Percentiles rank a stretch among this genome's conserved stretches.
Evolutionary conservation across 2,329 filamentous ascomycete genomes (phyloP).

Genomic region (Colletotrichum paranaense): DNA sequence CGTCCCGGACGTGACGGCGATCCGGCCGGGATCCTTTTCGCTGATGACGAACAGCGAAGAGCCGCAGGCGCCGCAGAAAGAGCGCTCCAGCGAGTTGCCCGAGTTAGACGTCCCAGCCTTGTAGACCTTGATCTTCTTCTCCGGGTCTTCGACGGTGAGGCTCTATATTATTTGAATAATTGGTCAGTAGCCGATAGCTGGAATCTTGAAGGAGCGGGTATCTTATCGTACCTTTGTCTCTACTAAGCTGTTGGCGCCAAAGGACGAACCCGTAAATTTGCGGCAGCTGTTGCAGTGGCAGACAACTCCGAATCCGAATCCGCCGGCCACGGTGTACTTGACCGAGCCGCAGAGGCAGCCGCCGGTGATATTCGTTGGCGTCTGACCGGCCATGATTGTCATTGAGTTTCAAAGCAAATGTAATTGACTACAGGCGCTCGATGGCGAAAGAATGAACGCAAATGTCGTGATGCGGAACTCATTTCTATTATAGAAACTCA

Average conservation of each 20-base stretch:
- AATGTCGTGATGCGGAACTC: neutral
- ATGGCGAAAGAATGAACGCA: neutral
- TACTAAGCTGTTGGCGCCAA: slow-evolving; percentile 9
- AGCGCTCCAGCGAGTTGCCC: neutral
- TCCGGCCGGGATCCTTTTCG: neutral
- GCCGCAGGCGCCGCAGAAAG: slow-evolving; percentile 2
- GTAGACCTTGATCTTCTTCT: neutral
- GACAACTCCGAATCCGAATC: neutral
- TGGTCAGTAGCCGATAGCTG: neutral
- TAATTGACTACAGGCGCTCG: neutral
- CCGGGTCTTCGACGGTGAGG: neutral
- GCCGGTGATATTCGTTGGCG: neutral
- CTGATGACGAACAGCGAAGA: neutral
- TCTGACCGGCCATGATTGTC: neutral
- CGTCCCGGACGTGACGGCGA: slow-evolving; percentile 9
- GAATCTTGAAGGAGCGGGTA: neutral
- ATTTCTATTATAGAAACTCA: neutral
- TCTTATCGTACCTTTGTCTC: neutral
- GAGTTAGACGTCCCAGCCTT: neutral
- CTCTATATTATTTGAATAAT: neutral
- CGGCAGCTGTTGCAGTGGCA: slow-evolving; percentile 17
- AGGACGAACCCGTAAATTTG: slow-evolving; percentile 1
- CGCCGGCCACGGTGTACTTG: neutral
- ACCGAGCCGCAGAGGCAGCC: slow-evolving; percentile 5
- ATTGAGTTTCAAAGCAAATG: neutral